Conservation (phyloP, 768 basidiomycete genomes). For the Tricholoma hemisulphureum region DNA sequence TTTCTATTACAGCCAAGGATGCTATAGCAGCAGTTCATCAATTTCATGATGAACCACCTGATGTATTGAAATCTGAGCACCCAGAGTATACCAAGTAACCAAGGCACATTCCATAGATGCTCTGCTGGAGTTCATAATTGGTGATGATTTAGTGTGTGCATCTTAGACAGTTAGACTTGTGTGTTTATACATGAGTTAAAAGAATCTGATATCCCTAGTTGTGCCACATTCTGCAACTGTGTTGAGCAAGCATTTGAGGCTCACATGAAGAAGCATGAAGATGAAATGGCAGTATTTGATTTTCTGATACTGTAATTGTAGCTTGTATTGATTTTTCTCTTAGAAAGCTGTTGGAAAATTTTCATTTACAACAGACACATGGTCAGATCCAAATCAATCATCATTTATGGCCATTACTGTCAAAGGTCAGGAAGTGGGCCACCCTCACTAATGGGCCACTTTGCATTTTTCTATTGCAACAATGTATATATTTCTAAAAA, state of each 20-base stretch:
- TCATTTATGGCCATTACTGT: constrained; percentile 44
- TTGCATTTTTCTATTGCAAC: too few relatives aligned
- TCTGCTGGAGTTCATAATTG: constrained; percentile 26
- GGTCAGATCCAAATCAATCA: constrained; percentile 33
- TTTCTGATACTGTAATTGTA: neutral
- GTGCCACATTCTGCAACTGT: constrained; percentile 19
- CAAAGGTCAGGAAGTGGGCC: too few relatives aligned
- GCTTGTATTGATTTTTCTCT: constrained; percentile 1
- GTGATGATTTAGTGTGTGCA: constrained; percentile 23
- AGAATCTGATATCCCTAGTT: constrained; percentile 16
- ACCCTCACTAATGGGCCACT: too few relatives aligned
- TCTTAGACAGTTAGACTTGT: neutral
- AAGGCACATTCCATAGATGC: constrained; percentile 28
- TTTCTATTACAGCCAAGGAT: constrained; percentile 16
- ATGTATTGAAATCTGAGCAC: neutral
- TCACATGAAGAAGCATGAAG: constrained; percentile 19
- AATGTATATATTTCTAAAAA: too few relatives aligned
- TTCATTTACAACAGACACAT: constrained; percentile 36
- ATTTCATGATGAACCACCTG: neutral
- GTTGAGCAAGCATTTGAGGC: constrained; percentile 25
- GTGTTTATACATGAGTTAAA: neutral
- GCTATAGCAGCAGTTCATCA: neutral
- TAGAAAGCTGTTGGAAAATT: constrained; percentile 33
- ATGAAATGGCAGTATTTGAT: constrained; percentile 18
- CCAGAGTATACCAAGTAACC: constrained; percentile 19